Evolutionary conservation across 2,329 filamentous ascomycete species (phyloP).

Genomic region (Eutypella sp.): DNA sequence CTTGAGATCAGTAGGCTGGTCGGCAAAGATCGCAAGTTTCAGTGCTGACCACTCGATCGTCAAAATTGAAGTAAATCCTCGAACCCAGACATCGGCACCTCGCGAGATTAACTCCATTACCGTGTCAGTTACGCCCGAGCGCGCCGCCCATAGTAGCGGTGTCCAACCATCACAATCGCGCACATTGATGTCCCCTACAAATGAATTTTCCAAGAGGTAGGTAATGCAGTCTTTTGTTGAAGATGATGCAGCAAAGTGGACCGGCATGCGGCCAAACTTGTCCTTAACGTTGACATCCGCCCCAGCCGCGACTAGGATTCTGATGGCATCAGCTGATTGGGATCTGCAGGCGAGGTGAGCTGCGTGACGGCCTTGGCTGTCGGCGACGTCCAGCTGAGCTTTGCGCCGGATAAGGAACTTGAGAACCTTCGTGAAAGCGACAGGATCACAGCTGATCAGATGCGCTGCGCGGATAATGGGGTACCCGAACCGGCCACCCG

Average conservation of each 20-base stretch:
- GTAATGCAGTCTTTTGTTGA: neutral
- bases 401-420: conserved; percentile 1
- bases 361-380: neutral
- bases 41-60: conserved; percentile 5
- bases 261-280: conserved; percentile 3
- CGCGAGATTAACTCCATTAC: neutral
- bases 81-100: conserved; percentile 1
- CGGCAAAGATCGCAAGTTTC: conserved; percentile 2
- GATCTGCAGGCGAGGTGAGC: neutral
- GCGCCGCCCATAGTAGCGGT: conserved; percentile 7
- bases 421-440: neutral
- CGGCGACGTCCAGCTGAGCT: neutral
- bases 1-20: neutral
- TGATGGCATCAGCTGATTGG: neutral
- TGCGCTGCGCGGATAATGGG: neutral
- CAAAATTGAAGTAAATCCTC: neutral
- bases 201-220: neutral
- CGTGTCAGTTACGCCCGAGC: neutral
- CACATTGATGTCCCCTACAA: neutral
- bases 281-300: conserved; percentile 1
- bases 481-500: neutral
- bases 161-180: conserved; percentile 5
- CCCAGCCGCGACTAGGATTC: conserved; percentile 1
- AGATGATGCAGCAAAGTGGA: conserved; percentile 1
- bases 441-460: neutral